Percentiles rank a stretch among this genome's conserved stretches.
Evolutionary conservation across 495 filamentous ascomycete genomes (phyloP).

Genomic region (Pyrenopolyporus hunteri): DNA sequence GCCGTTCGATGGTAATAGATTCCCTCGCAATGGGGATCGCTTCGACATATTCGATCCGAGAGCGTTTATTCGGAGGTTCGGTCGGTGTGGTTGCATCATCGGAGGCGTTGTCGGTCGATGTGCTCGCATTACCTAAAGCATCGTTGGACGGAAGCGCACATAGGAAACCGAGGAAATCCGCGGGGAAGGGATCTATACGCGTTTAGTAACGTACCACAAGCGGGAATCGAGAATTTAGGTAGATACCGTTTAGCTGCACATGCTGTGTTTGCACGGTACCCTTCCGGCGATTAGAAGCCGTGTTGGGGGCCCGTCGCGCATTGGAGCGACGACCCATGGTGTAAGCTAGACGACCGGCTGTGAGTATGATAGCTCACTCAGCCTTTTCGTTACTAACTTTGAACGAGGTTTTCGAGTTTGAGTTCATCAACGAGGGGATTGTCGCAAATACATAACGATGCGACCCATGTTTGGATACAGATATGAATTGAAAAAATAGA

Average conservation of each 20-base stretch:
- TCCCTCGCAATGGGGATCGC: constrained; percentile 22
- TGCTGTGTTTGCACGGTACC: not conserved
- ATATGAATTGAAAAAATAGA: not conserved
- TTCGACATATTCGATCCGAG: constrained; percentile 8
- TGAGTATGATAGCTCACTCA: not conserved
- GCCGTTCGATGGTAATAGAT: not conserved
- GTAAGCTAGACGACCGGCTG: not conserved
- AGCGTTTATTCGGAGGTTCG: constrained; percentile 22
- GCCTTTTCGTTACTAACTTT: not conserved
- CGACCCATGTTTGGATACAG: not conserved
- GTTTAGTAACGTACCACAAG: not conserved
- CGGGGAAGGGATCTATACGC: constrained; percentile 33
- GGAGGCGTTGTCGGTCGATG: not conserved
- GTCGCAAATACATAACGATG: not conserved
- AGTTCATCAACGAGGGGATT: not conserved
- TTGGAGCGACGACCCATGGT: constrained; percentile 1
- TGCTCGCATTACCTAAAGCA: not conserved
- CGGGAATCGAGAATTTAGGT: not conserved
- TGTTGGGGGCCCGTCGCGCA: not conserved
- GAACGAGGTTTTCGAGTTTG: not conserved
- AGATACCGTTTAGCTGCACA: constrained; percentile 2
- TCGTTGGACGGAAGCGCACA: constrained; percentile 1
- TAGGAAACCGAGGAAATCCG: constrained; percentile 27
- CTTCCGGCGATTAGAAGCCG: not conserved
- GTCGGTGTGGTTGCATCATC: not conserved